Conservation (phyloP, 2,329 filamentous ascomycete species). For the Ophiocordyceps camponoti-saundersi region DNA sequence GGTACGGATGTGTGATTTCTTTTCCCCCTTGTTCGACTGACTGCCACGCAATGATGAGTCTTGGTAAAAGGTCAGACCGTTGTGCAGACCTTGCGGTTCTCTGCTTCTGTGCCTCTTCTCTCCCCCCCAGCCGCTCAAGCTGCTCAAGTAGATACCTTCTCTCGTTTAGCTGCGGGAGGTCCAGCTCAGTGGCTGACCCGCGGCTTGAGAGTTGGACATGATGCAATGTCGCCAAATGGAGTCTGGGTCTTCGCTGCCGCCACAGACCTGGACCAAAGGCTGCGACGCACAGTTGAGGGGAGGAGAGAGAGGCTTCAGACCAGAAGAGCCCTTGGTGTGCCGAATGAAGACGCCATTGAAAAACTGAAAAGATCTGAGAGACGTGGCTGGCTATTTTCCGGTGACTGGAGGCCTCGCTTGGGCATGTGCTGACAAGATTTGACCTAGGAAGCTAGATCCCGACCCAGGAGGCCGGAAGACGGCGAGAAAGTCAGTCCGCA, state of each 20-base stretch:
- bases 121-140: neutral
- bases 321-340: slow-evolving; percentile 31
- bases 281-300: slow-evolving; percentile 28
- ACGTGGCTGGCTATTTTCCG: neutral
- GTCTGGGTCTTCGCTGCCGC: slow-evolving; percentile 25
- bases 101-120: neutral
- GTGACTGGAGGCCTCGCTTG: neutral
- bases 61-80: slow-evolving; percentile 51
- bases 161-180: neutral
- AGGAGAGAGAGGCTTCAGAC: slow-evolving; percentile 3
- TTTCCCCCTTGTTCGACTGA: neutral
- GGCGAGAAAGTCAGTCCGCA: neutral
- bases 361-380: slow-evolving; percentile 68
- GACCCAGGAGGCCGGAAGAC: neutral
- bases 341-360: slow-evolving; percentile 29
- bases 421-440: neutral
- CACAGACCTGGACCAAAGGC: slow-evolving; percentile 41
- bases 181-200: slow-evolving; percentile 1
- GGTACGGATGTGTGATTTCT: neutral
- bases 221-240: slow-evolving; percentile 30
- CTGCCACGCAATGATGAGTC: slow-evolving; percentile 30
- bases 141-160: slow-evolving; percentile 1
- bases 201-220: neutral
- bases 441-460: neutral
- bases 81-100: slow-evolving; percentile 28